Evolutionary conservation across 2,329 filamentous ascomycete species (phyloP).

Genomic region (Phialocephala sp.): DNA sequence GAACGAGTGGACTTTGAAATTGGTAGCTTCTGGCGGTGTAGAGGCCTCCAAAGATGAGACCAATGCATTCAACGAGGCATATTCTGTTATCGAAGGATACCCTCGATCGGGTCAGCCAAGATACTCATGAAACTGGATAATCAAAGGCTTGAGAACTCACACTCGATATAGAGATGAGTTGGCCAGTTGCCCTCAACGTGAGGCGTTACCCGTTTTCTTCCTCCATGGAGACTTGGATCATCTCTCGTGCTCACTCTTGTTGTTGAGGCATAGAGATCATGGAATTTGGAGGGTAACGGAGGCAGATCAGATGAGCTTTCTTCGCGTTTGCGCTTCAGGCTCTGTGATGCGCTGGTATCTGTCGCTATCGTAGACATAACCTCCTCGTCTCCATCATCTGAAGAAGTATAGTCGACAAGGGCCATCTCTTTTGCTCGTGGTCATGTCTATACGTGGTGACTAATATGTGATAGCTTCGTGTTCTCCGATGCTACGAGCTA

Average conservation of each 20-base stretch:
- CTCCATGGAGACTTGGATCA: conserved; percentile 84
- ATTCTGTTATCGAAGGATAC: conserved; percentile 58
- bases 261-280: conserved; percentile 86
- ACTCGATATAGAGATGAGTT: conserved; percentile 90
- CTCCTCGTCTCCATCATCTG: conserved; percentile 46
- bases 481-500: background rate
- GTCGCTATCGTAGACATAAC: background rate
- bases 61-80: conserved; percentile 52
- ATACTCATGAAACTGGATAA: conserved; percentile 1
- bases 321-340: conserved; percentile 46
- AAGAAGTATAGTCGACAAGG: conserved; percentile 70
- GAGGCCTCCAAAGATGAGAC: conserved; percentile 46
- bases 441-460: background rate
- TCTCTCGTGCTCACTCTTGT: conserved; percentile 79
- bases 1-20: conserved; percentile 64
- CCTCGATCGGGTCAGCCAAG: conserved; percentile 49
- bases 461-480: conserved; percentile 2
- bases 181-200: conserved; percentile 93
- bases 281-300: conserved; percentile 80
- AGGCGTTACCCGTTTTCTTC: conserved; percentile 79
- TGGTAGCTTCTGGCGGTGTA: conserved; percentile 7
- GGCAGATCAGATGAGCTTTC: conserved; percentile 53
- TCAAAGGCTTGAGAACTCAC: conserved; percentile 57
- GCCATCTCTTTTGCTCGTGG: conserved; percentile 51
- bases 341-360: conserved; percentile 39